Evolutionary conservation across 352 stramenopile genomes (phyloP), one percentile per base, ranked within the genome.

Genomic region (Phytophthora fragariaefolia): DNA sequence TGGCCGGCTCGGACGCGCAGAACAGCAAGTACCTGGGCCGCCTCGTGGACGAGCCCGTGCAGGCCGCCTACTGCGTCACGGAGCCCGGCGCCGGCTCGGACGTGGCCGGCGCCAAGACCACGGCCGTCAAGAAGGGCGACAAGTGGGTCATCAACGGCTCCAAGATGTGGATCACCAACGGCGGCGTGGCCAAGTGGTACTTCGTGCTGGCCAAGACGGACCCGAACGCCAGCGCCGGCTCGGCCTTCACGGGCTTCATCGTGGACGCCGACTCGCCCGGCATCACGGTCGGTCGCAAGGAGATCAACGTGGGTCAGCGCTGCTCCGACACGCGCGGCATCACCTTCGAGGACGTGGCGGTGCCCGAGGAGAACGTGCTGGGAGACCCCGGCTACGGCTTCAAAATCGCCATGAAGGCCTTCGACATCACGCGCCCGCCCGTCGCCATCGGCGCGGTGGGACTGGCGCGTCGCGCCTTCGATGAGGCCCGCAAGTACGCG

Each of bases 81-180:
- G 93, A 98, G 59, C 91, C 93, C 0, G 89, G 87, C 24, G 92
- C 92, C 17, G 93, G 93, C 57, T 96, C 82, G 27, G 93, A 98
- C 54, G 89, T 97, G 22, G 89, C 91, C 5, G 87, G 78, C 10
- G 87, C 93, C 70, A 96, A 96, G 77, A 98, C 93, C 5, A 93
- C 81, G 28, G 93, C 93, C 8, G 86, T 96, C 22, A 97, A 98
- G 73, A 95, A 97, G 64, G 93, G 93, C 54, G 91, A 98, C 74
- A 93, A 97, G 68, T 98, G 91, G 84, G 79, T 97, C 30, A 72
- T 98, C 46, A 98, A 98, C 74, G 93, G 93, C 53, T 91, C 78
- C 56, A 98, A 98, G 77, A 95, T 96, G 85, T 98, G 90, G 89
- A 98, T 98, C 76, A 98, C 92, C 26, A 98, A 98, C 74, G 92